Base-by-base conservation (phyloP, 768 basidiomycete genomes). In the Russula abietina region DNA sequence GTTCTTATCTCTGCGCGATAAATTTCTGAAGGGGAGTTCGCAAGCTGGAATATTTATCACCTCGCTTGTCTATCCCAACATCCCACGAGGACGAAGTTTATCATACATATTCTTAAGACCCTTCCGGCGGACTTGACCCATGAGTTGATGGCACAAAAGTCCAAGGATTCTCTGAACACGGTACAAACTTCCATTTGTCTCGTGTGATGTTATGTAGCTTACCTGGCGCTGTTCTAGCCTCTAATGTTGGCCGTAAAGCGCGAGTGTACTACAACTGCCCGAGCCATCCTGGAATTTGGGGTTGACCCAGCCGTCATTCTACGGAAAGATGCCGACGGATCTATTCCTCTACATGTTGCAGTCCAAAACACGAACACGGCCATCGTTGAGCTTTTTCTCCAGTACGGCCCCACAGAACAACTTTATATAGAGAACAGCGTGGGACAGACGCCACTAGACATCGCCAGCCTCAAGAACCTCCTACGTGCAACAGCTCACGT, bases 31-130 rank as follows among this genome's bases (percentile, higher is more conserved):
- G n/a, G 53, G 17, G 16, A 19, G 38, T 45, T 30, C 53, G 51
- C 28, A 60, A 87, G 84, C 6, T 82, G 76, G 76, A 87, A 87
- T 67, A 78, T 85, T 24, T 81, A 78, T 62, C 85, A 87, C 70
- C 71, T 77, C 17, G 69, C 81, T 38, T 79, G 77, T 67, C 43
- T 67, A 0, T 53, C 59, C 0, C 72, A 71, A 46, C 51, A 74
- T 11, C 61, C 66, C 5, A 69, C 74, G 2, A 61, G 77, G 19
- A 5, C 53, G 2, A 57, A 60, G 14, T 58, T 71, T 22, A 68
- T 85, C 16, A 70, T 77, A 32, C 75, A 82, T 67, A 67, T 83
- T 2, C 69, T 84, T 5, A 69, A 76, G 14, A 81, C 80, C 62
- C 75, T 87, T 3, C 81, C 84, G n/a, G 70, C 71, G 22, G 80